Conservation (phyloP, 371 early-diverging fungal genomes). For the Haplosporangium sp. region DNA sequence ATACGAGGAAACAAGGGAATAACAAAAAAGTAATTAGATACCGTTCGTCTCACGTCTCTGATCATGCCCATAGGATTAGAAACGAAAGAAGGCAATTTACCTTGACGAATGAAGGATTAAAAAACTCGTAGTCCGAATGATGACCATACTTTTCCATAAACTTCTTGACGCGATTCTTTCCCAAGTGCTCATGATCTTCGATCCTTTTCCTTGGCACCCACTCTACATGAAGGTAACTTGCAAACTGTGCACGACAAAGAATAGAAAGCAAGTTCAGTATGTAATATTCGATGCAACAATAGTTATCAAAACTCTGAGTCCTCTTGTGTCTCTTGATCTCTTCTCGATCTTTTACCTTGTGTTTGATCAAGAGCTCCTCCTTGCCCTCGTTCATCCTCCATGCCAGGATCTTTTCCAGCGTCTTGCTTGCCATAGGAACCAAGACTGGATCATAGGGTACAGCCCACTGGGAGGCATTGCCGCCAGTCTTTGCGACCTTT, state of each 20-base stretch:
- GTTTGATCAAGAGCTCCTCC: slow-evolving; percentile 70
- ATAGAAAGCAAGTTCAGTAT: not conserved
- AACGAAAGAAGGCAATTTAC: not conserved
- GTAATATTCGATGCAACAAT: not conserved
- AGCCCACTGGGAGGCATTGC: slow-evolving; percentile 42
- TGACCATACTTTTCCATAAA: slow-evolving; percentile 76
- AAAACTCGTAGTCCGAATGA: slow-evolving; percentile 65
- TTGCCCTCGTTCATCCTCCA: slow-evolving; percentile 60
- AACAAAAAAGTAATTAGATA: not conserved
- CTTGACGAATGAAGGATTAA: slow-evolving; percentile 61
- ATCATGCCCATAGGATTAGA: not conserved
- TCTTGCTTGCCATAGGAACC: slow-evolving; percentile 77
- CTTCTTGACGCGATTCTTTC: slow-evolving; percentile 83
- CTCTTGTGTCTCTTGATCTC: not conserved
- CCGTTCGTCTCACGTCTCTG: too few species aligned
- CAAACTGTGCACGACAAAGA: slow-evolving; percentile 55
- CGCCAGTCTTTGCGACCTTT: slow-evolving; percentile 19
- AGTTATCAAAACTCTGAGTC: not conserved
- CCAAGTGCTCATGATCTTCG: slow-evolving; percentile 72
- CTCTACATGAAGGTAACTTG: slow-evolving; percentile 86
- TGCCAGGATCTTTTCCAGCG: slow-evolving; percentile 74
- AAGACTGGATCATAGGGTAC: slow-evolving; percentile 69
- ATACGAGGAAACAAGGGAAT: not conserved
- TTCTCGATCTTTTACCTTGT: slow-evolving; percentile 65
- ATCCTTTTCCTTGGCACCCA: slow-evolving; percentile 81